Conservation (phyloP, 2,329 filamentous ascomycete species). For the Epichloe aotearoae region DNA sequence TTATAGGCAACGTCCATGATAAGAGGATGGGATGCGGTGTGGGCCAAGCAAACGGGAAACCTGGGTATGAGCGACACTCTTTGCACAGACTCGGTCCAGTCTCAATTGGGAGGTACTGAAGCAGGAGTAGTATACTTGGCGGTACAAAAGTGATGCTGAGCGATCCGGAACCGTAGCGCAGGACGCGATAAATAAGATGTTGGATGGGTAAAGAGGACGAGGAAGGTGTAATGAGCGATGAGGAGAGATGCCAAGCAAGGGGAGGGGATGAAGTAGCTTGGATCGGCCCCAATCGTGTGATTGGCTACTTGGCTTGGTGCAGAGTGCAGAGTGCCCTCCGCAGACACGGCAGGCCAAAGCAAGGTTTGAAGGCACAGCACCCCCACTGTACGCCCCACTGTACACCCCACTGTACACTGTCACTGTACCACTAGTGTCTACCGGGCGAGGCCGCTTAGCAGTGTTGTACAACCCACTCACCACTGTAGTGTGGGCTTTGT, state of each 20-base stretch:
- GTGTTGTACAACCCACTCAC: no score
- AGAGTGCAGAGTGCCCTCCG: background rate
- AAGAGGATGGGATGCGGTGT: background rate
- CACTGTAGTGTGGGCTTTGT: background rate
- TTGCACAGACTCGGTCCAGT: background rate
- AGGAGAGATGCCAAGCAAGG: background rate
- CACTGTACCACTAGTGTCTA: no score
- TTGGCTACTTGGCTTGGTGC: background rate
- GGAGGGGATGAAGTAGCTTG: background rate
- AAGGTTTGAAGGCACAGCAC: no score
- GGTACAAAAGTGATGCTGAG: background rate
- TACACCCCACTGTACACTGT: no score
- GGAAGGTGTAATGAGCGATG: background rate
- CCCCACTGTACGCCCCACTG: no score
- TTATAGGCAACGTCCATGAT: constrained; percentile 47
- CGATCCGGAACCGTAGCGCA: background rate
- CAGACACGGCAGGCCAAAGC: background rate
- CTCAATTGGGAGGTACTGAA: background rate
- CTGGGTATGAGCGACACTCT: background rate
- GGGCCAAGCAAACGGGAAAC: background rate
- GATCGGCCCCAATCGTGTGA: background rate
- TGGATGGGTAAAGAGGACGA: background rate
- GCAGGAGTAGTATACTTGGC: background rate
- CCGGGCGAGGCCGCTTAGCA: no score
- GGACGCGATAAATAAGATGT: background rate